Conservation (phyloP, 1,139 yeast genomes). For the Pneumocystis carinii region DNA sequence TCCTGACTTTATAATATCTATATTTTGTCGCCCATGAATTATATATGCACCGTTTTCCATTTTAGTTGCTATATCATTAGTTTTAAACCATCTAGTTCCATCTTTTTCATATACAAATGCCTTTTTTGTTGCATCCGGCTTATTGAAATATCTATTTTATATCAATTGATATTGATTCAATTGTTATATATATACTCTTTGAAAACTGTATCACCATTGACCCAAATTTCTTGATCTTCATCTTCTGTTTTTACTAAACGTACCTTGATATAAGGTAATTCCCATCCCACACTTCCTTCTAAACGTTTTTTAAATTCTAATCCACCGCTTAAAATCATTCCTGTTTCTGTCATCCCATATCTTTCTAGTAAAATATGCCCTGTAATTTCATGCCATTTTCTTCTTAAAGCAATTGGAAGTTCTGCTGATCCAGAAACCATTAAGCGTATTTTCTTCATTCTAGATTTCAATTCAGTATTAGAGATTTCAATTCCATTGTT, state of each 20-base stretch:
- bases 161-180: constrained; percentile 21
- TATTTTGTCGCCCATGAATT: constrained; percentile 26
- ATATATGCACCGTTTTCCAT: constrained; percentile 18
- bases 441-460: constrained; percentile 15
- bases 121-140: constrained; percentile 23
- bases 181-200: constrained; percentile 24
- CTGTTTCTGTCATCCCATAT: constrained; percentile 29
- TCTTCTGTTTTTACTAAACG: constrained; percentile 19
- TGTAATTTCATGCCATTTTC: constrained; percentile 22
- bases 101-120: constrained; percentile 18
- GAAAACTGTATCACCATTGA: constrained; percentile 13
- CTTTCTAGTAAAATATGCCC: constrained; percentile 25
- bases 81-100: constrained; percentile 22
- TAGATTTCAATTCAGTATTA: not conserved
- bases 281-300: constrained; percentile 25
- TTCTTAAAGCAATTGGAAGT: constrained; percentile 24
- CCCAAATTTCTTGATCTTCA: constrained; percentile 13
- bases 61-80: constrained; percentile 26
- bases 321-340: constrained; percentile 22
- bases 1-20: constrained; percentile 21
- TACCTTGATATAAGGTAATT: constrained; percentile 24
- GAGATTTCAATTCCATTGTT: not conserved
- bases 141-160: constrained; percentile 24
- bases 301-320: constrained; percentile 12
- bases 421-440: constrained; percentile 30